Evolutionary conservation across 805 yeast species (phyloP), one percentile per base, ranked within the genome.

Genomic region (Candida glaebosa): DNA sequence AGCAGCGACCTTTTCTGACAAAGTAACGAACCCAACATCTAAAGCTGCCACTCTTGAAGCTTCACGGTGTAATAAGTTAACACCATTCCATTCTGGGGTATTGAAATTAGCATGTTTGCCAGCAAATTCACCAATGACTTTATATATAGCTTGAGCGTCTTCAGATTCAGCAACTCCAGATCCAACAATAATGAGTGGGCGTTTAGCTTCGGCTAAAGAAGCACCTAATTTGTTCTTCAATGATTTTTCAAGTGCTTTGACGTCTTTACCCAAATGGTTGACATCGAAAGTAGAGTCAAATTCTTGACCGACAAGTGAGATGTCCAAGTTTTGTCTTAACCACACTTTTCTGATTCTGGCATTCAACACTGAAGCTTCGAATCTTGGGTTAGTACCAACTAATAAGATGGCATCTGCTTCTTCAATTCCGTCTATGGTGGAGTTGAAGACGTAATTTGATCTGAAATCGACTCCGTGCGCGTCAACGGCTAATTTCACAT

Each of bases 1-100:
- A 20, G 65, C 47, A 37, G 75, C 65, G 18, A 71, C 72, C 49
- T 71, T 76, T 40, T 67, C 63, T n/a, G 75, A 61, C 25, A 70
- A 58, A 34, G 72, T 69, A 49, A 75, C 79, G 67, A 87, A 87
- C 7, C 96, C 96, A 55, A 87, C 68, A 61, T 87, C 96, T 54
- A 84, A 76, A 9, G 95, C 93, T 47, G 91, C 96, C 32, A 81
- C 84, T 56, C 95, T 79, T n/a, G 91, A 76, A 31, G 95, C 95
- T 56, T 83, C 84, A 58, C 96, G 83, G 53, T 87, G 96, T 56
- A 87, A 73, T 44, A 85, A 67, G 62, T 82, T 85, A 55, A 81
- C 74, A 38, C 95, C 95, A 54, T 84, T 87, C 95, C 95, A 87
- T 50, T 76, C 81, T 37, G 76, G 76, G 40, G 79, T 80, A 58